A percentile compares a stretch with the other conserved stretches of the same genome.
These are phyloP conservation scores for Anastatica hierochuntica DNA, from an alignment of 345 rosid species.

Conservation along the genomic window DNA sequence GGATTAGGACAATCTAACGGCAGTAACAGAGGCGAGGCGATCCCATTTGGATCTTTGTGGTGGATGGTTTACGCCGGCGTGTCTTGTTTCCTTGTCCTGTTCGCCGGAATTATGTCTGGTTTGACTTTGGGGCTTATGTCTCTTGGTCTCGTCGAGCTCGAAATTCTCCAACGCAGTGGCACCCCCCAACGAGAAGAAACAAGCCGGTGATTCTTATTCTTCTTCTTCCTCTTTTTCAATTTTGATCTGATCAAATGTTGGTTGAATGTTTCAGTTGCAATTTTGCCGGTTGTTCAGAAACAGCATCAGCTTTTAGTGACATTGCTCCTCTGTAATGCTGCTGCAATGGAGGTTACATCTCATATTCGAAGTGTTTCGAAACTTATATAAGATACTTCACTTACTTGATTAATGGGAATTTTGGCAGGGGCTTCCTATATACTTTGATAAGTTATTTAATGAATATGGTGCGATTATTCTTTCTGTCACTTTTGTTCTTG, in stretches of 20 bases:
- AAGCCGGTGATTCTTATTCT: constrained; percentile 78
- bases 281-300: constrained; percentile 84
- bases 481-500: constrained; percentile 83
- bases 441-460: constrained; percentile 82
- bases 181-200: constrained; percentile 72
- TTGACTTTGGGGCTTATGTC: constrained; percentile 98
- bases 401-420: too few species aligned
- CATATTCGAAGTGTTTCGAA: neutral
- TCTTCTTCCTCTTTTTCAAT: neutral
- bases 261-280: constrained; percentile 35
- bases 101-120: constrained; percentile 98
- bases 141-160: constrained; percentile 92
- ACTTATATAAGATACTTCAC: too few species aligned
- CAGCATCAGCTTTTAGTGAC: constrained; percentile 98
- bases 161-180: constrained; percentile 93
- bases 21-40: constrained; percentile 29
- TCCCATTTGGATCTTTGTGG: constrained; percentile 49
- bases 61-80: constrained; percentile 61
- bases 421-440: constrained; percentile 98
- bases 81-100: constrained; percentile 73
- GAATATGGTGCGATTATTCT: constrained; percentile 79
- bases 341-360: constrained; percentile 79
- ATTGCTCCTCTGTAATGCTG: constrained; percentile 78
- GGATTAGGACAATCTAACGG: constrained; percentile 24
- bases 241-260: neutral